A percentile compares a stretch with the other conserved stretches of the same genome.
Conservation (phyloP, 768 basidiomycete genomes). For the Coprinopsis sp. region DNA sequence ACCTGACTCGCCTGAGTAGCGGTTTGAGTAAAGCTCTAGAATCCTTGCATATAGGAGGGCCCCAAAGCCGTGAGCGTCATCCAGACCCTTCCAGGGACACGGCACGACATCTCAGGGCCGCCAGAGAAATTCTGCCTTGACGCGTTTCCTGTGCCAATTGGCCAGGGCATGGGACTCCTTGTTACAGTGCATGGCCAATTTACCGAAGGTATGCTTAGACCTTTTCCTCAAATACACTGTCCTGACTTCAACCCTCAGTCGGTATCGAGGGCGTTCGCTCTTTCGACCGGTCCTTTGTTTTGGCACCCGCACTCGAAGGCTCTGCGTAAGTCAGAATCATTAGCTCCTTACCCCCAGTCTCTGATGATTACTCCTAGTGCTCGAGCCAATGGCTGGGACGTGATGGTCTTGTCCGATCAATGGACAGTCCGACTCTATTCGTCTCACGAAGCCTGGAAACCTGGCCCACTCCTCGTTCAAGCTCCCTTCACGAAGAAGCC, state of each 20-base stretch:
- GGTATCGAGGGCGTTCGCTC: constrained; percentile 72
- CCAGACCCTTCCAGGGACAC: constrained; percentile 64
- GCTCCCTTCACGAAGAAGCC: constrained; percentile 29
- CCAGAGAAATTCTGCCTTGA: constrained; percentile 86
- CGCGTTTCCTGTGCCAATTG: constrained; percentile 70
- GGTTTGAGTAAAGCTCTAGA: constrained; percentile 57
- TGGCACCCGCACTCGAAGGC: constrained; percentile 74
- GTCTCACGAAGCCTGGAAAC: constrained; percentile 72
- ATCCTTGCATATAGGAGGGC: constrained; percentile 71
- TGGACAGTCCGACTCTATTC: constrained; percentile 82
- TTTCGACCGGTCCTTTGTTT: constrained; percentile 89
- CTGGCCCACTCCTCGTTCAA: constrained; percentile 71
- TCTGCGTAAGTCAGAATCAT: constrained; percentile 61
- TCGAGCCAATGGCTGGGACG: constrained; percentile 81
- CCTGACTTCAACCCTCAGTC: constrained; percentile 20
- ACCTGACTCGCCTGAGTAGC: constrained; percentile 62
- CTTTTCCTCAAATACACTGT: not conserved
- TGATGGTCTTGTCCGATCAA: constrained; percentile 85
- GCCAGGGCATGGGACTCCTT: constrained; percentile 57
- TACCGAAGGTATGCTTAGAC: constrained; percentile 58
- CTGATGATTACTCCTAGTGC: constrained; percentile 44
- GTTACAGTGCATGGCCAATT: constrained; percentile 87
- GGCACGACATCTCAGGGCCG: constrained; percentile 76
- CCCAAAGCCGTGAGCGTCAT: constrained; percentile 59
- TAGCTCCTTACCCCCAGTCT: constrained; percentile 8